Evolutionary conservation across 225 moss, liverwort and hornwort species (phyloP).

Genomic region (Neckera pumila): DNA sequence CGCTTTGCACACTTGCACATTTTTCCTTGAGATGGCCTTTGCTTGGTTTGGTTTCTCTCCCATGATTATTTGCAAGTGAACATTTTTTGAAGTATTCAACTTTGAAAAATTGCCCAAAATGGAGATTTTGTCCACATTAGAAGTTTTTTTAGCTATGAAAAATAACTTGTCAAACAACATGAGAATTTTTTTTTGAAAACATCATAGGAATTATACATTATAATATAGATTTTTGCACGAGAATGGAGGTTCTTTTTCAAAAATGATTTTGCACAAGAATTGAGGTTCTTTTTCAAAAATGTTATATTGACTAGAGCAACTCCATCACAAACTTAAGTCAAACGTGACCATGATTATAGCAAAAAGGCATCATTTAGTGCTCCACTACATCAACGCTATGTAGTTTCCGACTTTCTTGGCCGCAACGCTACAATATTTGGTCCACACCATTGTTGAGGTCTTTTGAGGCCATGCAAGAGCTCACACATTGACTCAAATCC

Average conservation of each 20-base stretch:
- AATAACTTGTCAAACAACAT: too few species aligned
- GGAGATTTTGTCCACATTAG: not conserved
- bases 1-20: too few species aligned
- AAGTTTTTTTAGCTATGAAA: too few species aligned
- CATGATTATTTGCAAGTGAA: accelerated
- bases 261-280: too few species aligned
- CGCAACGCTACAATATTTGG: accelerated
- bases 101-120: not conserved
- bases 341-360: not conserved
- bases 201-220: too few species aligned
- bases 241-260: too few species aligned
- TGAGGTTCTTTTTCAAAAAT: too few species aligned
- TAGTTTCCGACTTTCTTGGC: accelerated
- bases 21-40: too few species aligned
- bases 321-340: not conserved
- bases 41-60: too few species aligned
- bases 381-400: not conserved
- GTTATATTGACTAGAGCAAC: too few species aligned
- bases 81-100: not conserved
- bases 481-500: accelerated
- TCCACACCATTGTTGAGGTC: not conserved
- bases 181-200: too few species aligned
- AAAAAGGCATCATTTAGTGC: accelerated
- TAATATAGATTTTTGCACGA: too few species aligned
- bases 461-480: not conserved